phyloP scores from a whole-genome alignment of 345 rosid genomes.

The Heritiera littoralis region DNA sequence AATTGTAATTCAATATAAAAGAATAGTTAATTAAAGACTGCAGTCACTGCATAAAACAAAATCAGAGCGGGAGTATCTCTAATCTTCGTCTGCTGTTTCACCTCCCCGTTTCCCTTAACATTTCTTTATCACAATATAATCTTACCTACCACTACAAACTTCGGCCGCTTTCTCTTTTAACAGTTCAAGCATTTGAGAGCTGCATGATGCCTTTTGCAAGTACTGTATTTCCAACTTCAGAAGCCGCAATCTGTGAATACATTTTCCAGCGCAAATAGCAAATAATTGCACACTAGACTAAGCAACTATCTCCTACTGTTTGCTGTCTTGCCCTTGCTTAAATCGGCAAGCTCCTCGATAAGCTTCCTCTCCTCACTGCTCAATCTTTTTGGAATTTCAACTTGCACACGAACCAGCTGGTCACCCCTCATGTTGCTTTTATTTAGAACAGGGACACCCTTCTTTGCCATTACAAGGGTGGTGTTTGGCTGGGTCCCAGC shows the following conservation, averaged over 20 bases:
- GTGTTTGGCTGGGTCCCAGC: conserved; percentile 93
- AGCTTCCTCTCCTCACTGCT: conserved; percentile 85
- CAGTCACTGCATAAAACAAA: neutral
- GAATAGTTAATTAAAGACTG: neutral
- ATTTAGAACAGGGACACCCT: conserved; percentile 86
- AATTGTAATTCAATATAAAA: conserved; percentile 20
- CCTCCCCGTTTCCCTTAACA: neutral
- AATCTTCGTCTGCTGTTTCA: conserved; percentile 10
- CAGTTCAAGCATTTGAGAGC: conserved; percentile 11
- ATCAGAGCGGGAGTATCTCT: neutral
- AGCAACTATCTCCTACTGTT: conserved; percentile 58
- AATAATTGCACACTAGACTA: neutral
- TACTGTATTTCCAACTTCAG: neutral
- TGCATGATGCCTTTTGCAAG: neutral
- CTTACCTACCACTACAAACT: conserved; percentile 21
- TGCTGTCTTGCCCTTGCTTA: conserved; percentile 84
- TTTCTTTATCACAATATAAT: conserved; percentile 16
- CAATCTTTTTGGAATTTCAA: conserved; percentile 92
- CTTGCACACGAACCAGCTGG: conserved; percentile 96
- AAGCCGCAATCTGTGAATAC: neutral
- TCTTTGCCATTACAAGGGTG: conserved; percentile 91
- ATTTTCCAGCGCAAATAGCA: neutral
- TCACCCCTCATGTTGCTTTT: conserved; percentile 93
- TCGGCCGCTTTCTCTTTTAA: conserved; percentile 9
- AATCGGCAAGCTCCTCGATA: conserved; percentile 86